phyloP scores from a whole-genome alignment of 2,329 filamentous ascomycete species.

The Herpotrichia juniperi region DNA sequence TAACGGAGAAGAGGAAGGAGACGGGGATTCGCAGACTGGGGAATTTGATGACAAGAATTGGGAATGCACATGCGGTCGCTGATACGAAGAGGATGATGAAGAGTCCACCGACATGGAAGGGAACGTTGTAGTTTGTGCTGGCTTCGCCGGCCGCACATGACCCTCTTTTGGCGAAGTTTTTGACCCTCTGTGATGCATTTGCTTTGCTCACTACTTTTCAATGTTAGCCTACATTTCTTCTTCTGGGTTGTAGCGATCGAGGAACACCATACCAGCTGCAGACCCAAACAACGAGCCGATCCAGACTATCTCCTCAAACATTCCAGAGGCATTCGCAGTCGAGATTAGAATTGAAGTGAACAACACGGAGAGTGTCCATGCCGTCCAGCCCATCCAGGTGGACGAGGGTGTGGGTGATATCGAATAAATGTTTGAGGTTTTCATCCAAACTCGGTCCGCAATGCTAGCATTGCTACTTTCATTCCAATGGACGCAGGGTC shows the following conservation, averaged over 20 bases:
- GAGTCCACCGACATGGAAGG: constrained; percentile 38
- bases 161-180: constrained; percentile 14
- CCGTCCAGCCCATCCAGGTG: too few species aligned
- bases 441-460: background rate
- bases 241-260: too few species aligned
- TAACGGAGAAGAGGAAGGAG: constrained; percentile 63
- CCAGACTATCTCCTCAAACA: background rate
- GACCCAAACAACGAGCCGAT: background rate
- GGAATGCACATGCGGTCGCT: constrained; percentile 62
- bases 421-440: too few species aligned
- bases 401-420: too few species aligned
- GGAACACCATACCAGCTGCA: too few species aligned
- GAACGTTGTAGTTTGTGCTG: constrained; percentile 32
- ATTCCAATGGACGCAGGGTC: background rate
- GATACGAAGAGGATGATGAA: constrained; percentile 44
- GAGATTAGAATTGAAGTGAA: too few species aligned
- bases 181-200: background rate
- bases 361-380: too few species aligned
- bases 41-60: constrained; percentile 64
- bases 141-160: constrained; percentile 29
- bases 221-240: too few species aligned
- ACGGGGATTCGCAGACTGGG: constrained; percentile 65
- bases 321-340: too few species aligned
- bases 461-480: too few species aligned
- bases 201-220: too few species aligned